These are phyloP conservation scores for Pseudomassariella vexata DNA, from an alignment of 2,329 filamentous ascomycete genomes.

Conservation along the genomic window DNA sequence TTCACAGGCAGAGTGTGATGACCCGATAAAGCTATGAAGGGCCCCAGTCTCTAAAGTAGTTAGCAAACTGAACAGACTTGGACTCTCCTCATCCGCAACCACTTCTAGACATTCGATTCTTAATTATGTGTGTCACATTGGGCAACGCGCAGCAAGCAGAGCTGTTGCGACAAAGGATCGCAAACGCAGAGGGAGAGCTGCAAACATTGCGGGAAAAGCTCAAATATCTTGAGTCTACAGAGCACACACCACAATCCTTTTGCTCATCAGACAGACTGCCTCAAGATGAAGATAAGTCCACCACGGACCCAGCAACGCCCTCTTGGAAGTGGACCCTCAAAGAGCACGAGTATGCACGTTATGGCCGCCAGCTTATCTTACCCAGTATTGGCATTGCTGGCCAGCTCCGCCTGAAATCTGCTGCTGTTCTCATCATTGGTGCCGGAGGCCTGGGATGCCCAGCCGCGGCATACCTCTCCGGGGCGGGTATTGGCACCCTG, in stretches of 20 bases:
- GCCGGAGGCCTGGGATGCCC: constrained; percentile 89
- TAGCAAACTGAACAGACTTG: too few species aligned
- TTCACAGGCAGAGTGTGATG: too few species aligned
- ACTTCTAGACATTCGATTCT: too few species aligned
- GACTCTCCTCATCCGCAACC: too few species aligned
- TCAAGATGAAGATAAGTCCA: constrained; percentile 3
- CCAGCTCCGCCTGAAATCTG: constrained; percentile 65
- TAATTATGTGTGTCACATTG: too few species aligned
- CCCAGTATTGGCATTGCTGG: constrained; percentile 73
- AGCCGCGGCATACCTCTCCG: constrained; percentile 86
- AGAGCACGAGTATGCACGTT: constrained; percentile 73
- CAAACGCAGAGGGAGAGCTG: constrained; percentile 41
- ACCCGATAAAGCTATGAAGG: too few species aligned
- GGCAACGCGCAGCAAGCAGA: constrained; percentile 20
- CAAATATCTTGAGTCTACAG: constrained; percentile 28
- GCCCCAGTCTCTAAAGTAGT: too few species aligned
- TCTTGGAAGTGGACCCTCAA: constrained; percentile 61
- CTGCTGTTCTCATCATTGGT: constrained; percentile 75
- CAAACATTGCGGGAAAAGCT: constrained; percentile 38
- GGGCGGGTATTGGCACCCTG: constrained; percentile 77
- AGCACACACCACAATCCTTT: too few species aligned
- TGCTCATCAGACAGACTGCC: constrained; percentile 2
- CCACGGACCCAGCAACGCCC: constrained; percentile 1
- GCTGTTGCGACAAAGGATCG: constrained; percentile 40
- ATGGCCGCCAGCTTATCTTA: constrained; percentile 87